phyloP scores from a whole-genome alignment of 2,329 filamentous ascomycete species.

The Zymoseptoria passerinii region DNA sequence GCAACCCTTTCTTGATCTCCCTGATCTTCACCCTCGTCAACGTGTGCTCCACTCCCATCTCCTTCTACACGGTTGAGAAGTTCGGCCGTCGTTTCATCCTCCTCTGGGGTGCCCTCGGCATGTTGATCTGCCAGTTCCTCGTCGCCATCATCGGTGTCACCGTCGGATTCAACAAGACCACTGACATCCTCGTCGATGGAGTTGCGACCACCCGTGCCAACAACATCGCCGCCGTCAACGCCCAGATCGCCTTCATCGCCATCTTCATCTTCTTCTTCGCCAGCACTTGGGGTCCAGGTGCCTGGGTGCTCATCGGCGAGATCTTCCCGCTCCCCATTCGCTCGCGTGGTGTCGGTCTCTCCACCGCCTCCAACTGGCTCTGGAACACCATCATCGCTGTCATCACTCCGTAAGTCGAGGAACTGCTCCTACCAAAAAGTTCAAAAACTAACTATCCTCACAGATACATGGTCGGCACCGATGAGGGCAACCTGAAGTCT shows the following conservation, averaged over 20 bases:
- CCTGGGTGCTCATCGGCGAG: conserved; percentile 71
- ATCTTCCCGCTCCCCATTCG: conserved; percentile 85
- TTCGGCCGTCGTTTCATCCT: conserved; percentile 75
- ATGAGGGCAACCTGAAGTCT: conserved; percentile 45
- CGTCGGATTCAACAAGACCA: conserved; percentile 31
- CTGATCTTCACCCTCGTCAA: conserved; percentile 85
- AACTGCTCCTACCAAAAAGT: conserved; percentile 11
- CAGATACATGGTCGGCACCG: conserved; percentile 52
- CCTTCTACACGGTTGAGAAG: conserved; percentile 77
- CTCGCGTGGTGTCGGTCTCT: conserved; percentile 76
- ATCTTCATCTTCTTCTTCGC: conserved; percentile 94
- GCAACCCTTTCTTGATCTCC: conserved; percentile 72
- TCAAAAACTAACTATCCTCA: not conserved
- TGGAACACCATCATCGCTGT: conserved; percentile 45
- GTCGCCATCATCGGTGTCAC: conserved; percentile 58
- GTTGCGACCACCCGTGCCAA: conserved; percentile 40
- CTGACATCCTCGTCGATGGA: conserved; percentile 15
- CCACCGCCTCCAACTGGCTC: conserved; percentile 84
- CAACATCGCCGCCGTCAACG: conserved; percentile 39
- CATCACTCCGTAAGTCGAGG: conserved; percentile 32
- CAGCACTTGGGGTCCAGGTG: conserved; percentile 73
- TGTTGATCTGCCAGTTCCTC: conserved; percentile 81
- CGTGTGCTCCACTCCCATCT: conserved; percentile 74
- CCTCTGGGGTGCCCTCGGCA: conserved; percentile 68
- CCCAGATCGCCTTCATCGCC: conserved; percentile 80